Base-by-base conservation (phyloP, 306 rosid genomes). In the Sindora glabra region DNA sequence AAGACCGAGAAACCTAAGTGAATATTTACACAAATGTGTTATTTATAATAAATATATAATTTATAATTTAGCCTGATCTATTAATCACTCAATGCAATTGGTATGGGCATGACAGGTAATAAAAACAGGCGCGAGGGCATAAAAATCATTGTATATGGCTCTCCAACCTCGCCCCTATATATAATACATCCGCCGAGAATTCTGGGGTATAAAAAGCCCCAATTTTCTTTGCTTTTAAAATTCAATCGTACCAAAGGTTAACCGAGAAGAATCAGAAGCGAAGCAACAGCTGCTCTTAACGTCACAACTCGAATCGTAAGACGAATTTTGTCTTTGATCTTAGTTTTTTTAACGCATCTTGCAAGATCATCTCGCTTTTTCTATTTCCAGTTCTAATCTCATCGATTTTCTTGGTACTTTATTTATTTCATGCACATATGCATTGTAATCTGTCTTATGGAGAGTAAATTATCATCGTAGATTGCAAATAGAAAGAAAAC, bases 121-220 rank as follows among this genome's bases (percentile, higher is more conserved):
- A 18, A 55, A 18, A 16, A 8, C 5, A 1, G n/a, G n/a, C 0
- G 4, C 0, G 21, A 69, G 92, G 84, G 63, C 7, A 74, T 0
- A 38, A 11, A 0, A 0, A 84, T 82, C 71, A 65, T 74, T 78
- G 4, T 10, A 0, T 1, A 2, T 0, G 2, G 3, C 4, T 48
- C 32, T 51, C 64, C 62, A 36, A 62, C 46, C 73, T 64, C 64
- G 37, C n/a, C 80, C 7, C 87, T 84, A 90, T 86, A 90, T 84
- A 84, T 77, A 82, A n/a, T n/a, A 64, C 86, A 36, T 22, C 67
- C 49, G 42, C 94, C 79, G 78, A 90, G 68, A 83, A 83, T 69
- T 69, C 77, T 78, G 80, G 88, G 85, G 88, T 90, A 86, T 86
- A 90, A 73, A 86, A 81, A 8, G 74, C 88, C 88, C 95, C 83